These are phyloP conservation scores for Elsinoe batatas DNA, from an alignment of 2,329 filamentous ascomycete genomes.

Conservation along the genomic window DNA sequence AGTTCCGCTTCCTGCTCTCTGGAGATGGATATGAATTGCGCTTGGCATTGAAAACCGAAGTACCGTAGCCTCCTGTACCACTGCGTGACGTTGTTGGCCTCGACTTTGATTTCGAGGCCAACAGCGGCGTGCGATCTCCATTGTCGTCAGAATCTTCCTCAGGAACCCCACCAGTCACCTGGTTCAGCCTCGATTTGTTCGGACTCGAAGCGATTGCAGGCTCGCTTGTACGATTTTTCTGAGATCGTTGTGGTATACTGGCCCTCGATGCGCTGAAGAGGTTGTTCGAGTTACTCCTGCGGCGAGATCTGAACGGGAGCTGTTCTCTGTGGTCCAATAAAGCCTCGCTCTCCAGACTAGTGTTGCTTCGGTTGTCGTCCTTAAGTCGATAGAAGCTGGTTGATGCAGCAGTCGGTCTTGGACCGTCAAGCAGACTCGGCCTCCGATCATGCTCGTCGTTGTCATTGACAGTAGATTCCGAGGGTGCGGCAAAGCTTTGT, in stretches of 20 bases:
- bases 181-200: slow-evolving; percentile 11
- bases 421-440: slow-evolving; percentile 31
- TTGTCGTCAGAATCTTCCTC: slow-evolving; percentile 37
- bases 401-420: slow-evolving; percentile 29
- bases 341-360: slow-evolving; percentile 80
- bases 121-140: slow-evolving; percentile 47
- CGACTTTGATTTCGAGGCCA: slow-evolving; percentile 31
- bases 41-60: slow-evolving; percentile 22
- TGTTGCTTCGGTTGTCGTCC: slow-evolving; percentile 57
- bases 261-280: slow-evolving; percentile 17
- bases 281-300: slow-evolving; percentile 34
- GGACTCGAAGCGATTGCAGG: slow-evolving; percentile 13
- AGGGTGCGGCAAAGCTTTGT: slow-evolving; percentile 65
- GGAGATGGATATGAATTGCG: slow-evolving; percentile 28
- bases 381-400: slow-evolving; percentile 45
- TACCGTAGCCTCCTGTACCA: slow-evolving; percentile 24
- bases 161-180: background rate
- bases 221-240: slow-evolving; percentile 11
- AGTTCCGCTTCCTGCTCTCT: slow-evolving; percentile 21
- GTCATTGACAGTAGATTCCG: slow-evolving; percentile 50
- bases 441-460: slow-evolving; percentile 25
- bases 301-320: slow-evolving; percentile 30
- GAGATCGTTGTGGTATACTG: slow-evolving; percentile 1
- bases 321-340: slow-evolving; percentile 65
- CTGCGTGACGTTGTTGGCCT: slow-evolving; percentile 22